phyloP scores from a whole-genome alignment of 495 filamentous ascomycete genomes.

The Sabuloglossum arenarium region DNA sequence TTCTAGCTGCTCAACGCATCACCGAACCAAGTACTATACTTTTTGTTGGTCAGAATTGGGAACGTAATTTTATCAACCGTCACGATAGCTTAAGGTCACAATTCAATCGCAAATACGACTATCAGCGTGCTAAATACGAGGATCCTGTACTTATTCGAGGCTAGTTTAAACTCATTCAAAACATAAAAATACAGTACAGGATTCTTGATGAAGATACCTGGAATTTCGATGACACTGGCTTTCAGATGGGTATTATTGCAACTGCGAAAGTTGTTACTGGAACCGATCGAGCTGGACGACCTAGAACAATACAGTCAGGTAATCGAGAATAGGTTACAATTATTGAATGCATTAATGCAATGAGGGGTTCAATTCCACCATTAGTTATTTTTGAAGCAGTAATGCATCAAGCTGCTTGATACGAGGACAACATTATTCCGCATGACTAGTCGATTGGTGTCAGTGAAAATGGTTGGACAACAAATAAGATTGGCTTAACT shows the following conservation, averaged over 20 bases:
- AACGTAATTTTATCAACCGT: background rate
- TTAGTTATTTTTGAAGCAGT: background rate
- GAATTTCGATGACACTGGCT: conserved; percentile 8
- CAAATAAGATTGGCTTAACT: background rate
- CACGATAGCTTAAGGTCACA: background rate
- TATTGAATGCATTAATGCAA: background rate
- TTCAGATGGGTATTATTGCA: too few species aligned
- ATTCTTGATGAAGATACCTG: conserved; percentile 6
- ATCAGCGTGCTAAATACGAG: conserved; percentile 1
- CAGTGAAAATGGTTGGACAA: background rate
- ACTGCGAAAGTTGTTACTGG: conserved; percentile 4
- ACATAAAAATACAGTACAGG: conserved; percentile 4
- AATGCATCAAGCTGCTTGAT: background rate
- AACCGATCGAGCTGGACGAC: background rate
- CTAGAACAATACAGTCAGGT: background rate
- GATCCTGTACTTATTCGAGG: conserved; percentile 2
- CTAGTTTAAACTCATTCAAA: conserved; percentile 2
- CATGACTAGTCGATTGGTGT: background rate
- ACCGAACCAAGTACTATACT: too few species aligned
- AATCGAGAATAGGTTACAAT: conserved; percentile 1
- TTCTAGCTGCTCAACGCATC: too few species aligned
- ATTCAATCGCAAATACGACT: background rate
- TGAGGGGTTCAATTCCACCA: background rate
- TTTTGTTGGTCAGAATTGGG: too few species aligned
- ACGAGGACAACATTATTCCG: background rate